Percentiles rank a stretch among this genome's conserved stretches.
These are phyloP conservation scores for Ogataea hybrid DNA, from an alignment of 1,139 yeast species.

Conservation along the genomic window DNA sequence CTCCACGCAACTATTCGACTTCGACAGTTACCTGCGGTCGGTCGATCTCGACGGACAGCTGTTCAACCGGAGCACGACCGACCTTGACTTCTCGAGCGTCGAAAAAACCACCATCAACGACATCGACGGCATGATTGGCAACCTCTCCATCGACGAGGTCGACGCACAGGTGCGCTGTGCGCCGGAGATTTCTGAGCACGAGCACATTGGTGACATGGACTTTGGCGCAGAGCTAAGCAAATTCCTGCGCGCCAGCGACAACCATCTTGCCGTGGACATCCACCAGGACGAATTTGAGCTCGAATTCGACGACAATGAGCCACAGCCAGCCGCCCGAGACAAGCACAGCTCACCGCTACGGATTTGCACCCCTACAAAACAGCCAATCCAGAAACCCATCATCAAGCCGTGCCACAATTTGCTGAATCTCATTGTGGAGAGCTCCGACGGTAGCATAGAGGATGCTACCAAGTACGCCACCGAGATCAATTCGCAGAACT, in stretches of 20 bases:
- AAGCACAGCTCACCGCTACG: conserved; percentile 35
- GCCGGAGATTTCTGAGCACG: conserved; percentile 12
- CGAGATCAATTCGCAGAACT: conserved; percentile 62
- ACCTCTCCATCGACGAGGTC: conserved; percentile 35
- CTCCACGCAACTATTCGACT: conserved; percentile 19
- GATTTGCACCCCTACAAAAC: conserved; percentile 43
- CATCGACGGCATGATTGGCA: conserved; percentile 16
- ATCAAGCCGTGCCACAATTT: conserved; percentile 38
- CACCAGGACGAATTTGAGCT: conserved; percentile 22
- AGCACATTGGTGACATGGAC: conserved; percentile 16
- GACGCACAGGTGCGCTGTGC: conserved; percentile 48
- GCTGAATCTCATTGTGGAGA: conserved; percentile 58
- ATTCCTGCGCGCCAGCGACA: conserved; percentile 20
- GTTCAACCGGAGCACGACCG: conserved; percentile 12
- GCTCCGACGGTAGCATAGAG: conserved; percentile 61
- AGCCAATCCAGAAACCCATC: conserved; percentile 37
- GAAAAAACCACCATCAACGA: conserved; percentile 19
- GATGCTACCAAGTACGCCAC: conserved; percentile 80
- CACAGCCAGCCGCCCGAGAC: not conserved
- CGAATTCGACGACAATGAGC: conserved; percentile 18
- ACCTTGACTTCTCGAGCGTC: conserved; percentile 24
- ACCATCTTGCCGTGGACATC: conserved; percentile 19
- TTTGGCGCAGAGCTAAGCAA: conserved; percentile 23
- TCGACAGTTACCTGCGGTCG: conserved; percentile 24
- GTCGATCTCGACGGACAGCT: conserved; percentile 18